These are phyloP conservation scores for Dendrocalamus sinicus DNA, from an alignment of 176 grass and related monocot genomes.

Conservation along the genomic window DNA sequence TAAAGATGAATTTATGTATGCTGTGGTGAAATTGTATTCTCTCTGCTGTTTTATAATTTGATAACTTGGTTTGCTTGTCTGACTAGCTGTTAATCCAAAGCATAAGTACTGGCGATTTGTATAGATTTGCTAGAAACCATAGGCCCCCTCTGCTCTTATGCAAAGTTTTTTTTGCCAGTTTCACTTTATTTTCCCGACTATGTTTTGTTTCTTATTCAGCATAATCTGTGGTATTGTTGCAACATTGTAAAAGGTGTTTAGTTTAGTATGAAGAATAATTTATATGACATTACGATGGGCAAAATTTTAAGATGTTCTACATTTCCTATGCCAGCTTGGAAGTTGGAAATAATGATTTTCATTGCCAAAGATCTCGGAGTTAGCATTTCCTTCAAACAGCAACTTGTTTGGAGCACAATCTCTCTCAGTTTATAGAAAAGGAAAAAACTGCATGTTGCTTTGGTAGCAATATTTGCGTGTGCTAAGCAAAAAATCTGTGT, in stretches of 20 bases:
- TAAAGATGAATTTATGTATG: slow-evolving; percentile 7
- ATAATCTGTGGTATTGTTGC: slow-evolving; percentile 5
- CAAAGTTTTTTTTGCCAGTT: slow-evolving; percentile 4
- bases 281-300: background rate
- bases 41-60: slow-evolving; percentile 6
- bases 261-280: slow-evolving; percentile 2
- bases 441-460: background rate
- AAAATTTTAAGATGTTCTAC: background rate
- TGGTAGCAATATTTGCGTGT: background rate
- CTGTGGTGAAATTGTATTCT: background rate
- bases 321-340: background rate
- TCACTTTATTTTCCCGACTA: background rate
- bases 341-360: background rate
- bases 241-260: background rate
- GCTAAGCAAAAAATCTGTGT: background rate
- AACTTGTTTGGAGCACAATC: background rate
- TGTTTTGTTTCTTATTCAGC: slow-evolving; percentile 1
- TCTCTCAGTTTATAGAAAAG: background rate
- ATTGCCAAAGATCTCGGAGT: background rate
- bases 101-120: slow-evolving; percentile 25
- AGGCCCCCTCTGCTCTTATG: background rate
- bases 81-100: background rate
- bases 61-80: background rate
- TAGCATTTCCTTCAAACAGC: slow-evolving; percentile 8
- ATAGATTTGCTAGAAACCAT: slow-evolving; percentile 17